Evolutionary conservation across 108 stramenopile species (phyloP).

Genomic region (Asterionellopsis glacialis): DNA sequence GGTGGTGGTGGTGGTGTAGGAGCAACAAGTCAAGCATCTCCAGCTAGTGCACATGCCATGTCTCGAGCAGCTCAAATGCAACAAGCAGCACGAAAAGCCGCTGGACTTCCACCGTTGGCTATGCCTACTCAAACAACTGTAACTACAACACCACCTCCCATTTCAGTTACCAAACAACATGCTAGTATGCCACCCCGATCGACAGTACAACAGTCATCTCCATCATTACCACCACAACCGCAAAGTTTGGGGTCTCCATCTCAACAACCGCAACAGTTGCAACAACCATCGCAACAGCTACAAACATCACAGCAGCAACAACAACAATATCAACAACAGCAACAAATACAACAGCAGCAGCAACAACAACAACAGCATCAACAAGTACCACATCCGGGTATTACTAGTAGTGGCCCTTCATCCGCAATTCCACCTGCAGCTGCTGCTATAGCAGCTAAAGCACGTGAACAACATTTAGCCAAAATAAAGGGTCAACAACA

Average conservation of each 20-base stretch:
- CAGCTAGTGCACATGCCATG: conserved; percentile 12
- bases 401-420: not conserved
- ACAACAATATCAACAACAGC: conserved; percentile 27
- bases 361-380: conserved; percentile 13
- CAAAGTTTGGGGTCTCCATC: not conserved
- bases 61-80: conserved; percentile 31
- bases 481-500: conserved; percentile 1
- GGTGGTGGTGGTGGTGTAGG: conserved; percentile 74
- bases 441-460: conserved; percentile 5
- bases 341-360: conserved; percentile 15
- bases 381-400: conserved; percentile 8
- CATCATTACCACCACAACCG: conserved; percentile 7
- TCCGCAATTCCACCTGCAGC: not conserved
- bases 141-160: conserved; percentile 27
- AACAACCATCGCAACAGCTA: conserved; percentile 1
- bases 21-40: conserved; percentile 22
- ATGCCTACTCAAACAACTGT: conserved; percentile 31
- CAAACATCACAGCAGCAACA: conserved; percentile 17
- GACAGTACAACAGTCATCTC: too few species aligned
- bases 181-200: not conserved
- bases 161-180: conserved; percentile 15
- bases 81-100: conserved; percentile 39
- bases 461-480: conserved; percentile 3
- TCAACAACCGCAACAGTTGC: conserved; percentile 6
- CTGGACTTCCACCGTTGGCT: conserved; percentile 50